phyloP scores from a whole-genome alignment of 306 rosid species.

The Cercis canadensis region DNA sequence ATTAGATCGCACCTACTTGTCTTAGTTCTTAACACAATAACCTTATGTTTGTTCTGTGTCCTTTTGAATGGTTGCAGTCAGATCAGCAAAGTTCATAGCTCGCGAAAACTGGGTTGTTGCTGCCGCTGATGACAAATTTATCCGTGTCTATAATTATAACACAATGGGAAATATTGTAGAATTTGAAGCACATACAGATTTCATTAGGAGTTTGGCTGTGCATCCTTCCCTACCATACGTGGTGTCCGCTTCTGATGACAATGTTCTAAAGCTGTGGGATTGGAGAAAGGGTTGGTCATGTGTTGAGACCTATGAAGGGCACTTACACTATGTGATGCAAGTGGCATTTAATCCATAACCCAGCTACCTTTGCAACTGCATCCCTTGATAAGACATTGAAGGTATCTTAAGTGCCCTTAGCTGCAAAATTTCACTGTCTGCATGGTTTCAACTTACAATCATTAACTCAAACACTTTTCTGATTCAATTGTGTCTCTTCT shows the following conservation, averaged over 20 bases:
- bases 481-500: background rate
- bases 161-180: slow-evolving; percentile 51
- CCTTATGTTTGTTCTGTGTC: slow-evolving; percentile 5
- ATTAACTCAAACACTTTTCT: background rate
- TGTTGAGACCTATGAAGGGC: slow-evolving; percentile 52
- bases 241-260: slow-evolving; percentile 66
- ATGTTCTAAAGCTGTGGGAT: slow-evolving; percentile 63
- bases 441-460: background rate
- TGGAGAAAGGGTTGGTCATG: slow-evolving; percentile 66
- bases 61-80: slow-evolving; percentile 50
- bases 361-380: slow-evolving; percentile 50
- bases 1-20: background rate
- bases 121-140: slow-evolving; percentile 56
- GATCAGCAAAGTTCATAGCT: slow-evolving; percentile 70
- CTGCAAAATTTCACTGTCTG: background rate
- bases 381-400: slow-evolving; percentile 70
- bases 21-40: background rate
- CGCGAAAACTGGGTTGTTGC: slow-evolving; percentile 60
- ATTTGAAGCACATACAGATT: slow-evolving; percentile 66
- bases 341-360: slow-evolving; percentile 53
- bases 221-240: slow-evolving; percentile 66
- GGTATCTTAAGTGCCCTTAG: slow-evolving; percentile 33
- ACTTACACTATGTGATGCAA: slow-evolving; percentile 79
- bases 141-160: slow-evolving; percentile 51
- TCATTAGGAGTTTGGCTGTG: slow-evolving; percentile 57